Percentiles rank a stretch among this genome's conserved stretches.
Conservation (phyloP, 2,329 filamentous ascomycete species). For the Capronia coronata region DNA sequence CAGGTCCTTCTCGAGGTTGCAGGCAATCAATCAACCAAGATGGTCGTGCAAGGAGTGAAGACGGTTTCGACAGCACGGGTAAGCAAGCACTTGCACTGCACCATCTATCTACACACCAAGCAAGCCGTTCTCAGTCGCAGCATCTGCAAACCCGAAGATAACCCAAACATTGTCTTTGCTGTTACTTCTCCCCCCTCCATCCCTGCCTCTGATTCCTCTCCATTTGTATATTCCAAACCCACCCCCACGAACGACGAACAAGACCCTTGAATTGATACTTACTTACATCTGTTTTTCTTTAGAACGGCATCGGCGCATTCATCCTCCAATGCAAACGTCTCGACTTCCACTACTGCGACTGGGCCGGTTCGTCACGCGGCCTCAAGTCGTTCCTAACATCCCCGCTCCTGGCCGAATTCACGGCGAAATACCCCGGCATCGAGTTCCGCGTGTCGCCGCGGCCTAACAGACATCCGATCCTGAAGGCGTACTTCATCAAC, state of each 20-base stretch:
- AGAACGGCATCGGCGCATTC: constrained; percentile 97
- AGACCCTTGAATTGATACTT: neutral
- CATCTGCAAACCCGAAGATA: neutral
- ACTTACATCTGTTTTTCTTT: neutral
- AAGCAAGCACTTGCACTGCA: too few relatives aligned
- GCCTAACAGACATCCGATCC: constrained; percentile 80
- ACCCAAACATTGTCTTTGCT: too few relatives aligned
- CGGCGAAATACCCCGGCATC: constrained; percentile 73
- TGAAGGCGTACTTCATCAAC: constrained; percentile 89
- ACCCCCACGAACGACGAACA: neutral
- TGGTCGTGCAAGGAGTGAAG: constrained; percentile 46
- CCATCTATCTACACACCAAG: too few relatives aligned
- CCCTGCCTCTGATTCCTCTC: too few relatives aligned
- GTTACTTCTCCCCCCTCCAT: neutral
- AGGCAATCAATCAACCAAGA: constrained; percentile 28
- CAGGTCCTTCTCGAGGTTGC: too few relatives aligned
- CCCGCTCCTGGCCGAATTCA: constrained; percentile 65
- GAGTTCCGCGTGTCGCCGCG: constrained; percentile 88
- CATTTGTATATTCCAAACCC: too few relatives aligned
- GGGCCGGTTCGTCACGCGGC: constrained; percentile 82
- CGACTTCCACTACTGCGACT: constrained; percentile 96
- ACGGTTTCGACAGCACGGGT: constrained; percentile 53
- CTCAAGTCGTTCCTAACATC: constrained; percentile 64
- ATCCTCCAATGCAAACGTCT: constrained; percentile 94
- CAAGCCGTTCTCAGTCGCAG: too few relatives aligned